These are phyloP conservation scores for Digitaria exilis DNA, from an alignment of 202 grass and related monocot species.

Conservation along the genomic window DNA sequence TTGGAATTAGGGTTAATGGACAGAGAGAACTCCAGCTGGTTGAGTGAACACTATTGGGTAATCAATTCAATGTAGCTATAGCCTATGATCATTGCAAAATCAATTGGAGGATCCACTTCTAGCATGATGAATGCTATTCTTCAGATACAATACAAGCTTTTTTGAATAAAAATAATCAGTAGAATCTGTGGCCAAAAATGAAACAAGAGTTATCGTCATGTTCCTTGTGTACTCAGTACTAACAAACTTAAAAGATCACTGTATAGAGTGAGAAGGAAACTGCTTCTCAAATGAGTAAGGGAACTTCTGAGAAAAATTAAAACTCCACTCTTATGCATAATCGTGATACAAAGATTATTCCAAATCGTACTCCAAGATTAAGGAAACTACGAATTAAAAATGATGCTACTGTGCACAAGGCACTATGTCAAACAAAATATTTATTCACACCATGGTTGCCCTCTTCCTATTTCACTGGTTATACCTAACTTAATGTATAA, in stretches of 20 bases:
- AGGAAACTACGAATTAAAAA: background rate
- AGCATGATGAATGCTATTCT: background rate
- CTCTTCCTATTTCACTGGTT: background rate
- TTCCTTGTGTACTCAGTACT: background rate
- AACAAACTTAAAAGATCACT: background rate
- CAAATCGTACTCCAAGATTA: background rate
- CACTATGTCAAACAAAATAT: background rate
- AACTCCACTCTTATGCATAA: constrained; percentile 8
- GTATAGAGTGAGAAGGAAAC: background rate
- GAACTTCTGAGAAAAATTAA: background rate
- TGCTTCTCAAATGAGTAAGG: constrained; percentile 9
- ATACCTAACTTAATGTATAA: background rate
- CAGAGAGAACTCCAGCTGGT: constrained; percentile 3
- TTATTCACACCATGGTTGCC: background rate
- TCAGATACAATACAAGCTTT: background rate
- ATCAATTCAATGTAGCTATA: background rate
- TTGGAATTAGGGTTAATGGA: background rate
- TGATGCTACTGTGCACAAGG: background rate
- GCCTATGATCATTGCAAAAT: background rate
- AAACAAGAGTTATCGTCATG: background rate
- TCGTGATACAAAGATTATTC: background rate
- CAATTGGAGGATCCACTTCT: constrained; percentile 7
- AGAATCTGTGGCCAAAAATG: background rate
- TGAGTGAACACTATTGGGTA: background rate
- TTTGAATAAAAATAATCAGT: constrained; percentile 1